These are phyloP conservation scores for Paraphoma sp. DNA, from an alignment of 2,329 filamentous ascomycete species.

Conservation along the genomic window DNA sequence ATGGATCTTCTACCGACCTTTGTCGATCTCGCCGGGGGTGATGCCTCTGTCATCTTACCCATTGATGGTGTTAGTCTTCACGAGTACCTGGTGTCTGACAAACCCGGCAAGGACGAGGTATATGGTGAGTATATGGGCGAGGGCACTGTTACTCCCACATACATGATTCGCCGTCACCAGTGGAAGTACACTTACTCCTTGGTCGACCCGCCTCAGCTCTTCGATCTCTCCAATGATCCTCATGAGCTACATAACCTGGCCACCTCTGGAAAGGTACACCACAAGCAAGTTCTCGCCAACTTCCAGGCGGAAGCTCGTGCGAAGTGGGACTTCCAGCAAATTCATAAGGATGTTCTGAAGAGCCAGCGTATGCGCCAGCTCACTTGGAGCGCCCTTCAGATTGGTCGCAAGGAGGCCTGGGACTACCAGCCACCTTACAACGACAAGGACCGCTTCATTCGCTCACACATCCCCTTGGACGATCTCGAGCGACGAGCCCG, in stretches of 20 bases:
- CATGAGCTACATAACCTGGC: constrained; percentile 77
- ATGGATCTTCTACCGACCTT: constrained; percentile 90
- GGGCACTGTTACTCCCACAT: constrained; percentile 84
- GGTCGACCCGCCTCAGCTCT: constrained; percentile 83
- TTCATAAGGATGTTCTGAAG: constrained; percentile 74
- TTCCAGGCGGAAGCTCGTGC: constrained; percentile 76
- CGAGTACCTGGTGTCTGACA: constrained; percentile 43
- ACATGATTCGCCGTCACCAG: constrained; percentile 89
- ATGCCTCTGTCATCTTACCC: constrained; percentile 73
- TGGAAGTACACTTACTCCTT: constrained; percentile 94
- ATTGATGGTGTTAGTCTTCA: constrained; percentile 82
- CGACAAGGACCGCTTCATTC: constrained; percentile 75
- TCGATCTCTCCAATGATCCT: constrained; percentile 78
- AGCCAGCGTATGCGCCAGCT: constrained; percentile 81
- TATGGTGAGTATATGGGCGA: constrained; percentile 95
- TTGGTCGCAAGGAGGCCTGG: constrained; percentile 75
- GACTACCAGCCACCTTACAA: constrained; percentile 80
- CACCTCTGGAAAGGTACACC: constrained; percentile 46
- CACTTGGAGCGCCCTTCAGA: constrained; percentile 79
- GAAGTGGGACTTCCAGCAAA: constrained; percentile 82
- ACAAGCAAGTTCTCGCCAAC: constrained; percentile 56
- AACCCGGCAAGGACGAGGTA: constrained; percentile 80
- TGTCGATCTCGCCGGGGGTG: constrained; percentile 78
- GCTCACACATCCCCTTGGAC: constrained; percentile 80
- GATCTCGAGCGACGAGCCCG: constrained; percentile 79